These are phyloP conservation scores for Penicillium hesseltinei DNA, from an alignment of 2,329 filamentous ascomycete species.

Conservation along the genomic window DNA sequence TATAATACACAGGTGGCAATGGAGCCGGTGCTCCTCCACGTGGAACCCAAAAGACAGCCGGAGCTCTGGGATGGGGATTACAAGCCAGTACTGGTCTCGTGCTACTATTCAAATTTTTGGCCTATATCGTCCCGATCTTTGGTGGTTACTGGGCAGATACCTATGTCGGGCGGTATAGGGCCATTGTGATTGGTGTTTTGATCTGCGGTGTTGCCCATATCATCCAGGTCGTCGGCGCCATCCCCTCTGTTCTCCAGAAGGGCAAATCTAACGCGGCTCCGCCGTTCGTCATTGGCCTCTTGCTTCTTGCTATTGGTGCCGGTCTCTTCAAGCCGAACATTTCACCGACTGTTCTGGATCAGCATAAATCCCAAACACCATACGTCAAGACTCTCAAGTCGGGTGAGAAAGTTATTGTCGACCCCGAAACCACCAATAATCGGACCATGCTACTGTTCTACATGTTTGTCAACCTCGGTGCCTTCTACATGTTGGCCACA, in stretches of 20 bases:
- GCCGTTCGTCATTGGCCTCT: constrained; percentile 42
- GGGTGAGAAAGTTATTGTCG: constrained; percentile 49
- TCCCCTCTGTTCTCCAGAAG: constrained; percentile 43
- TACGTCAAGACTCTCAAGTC: constrained; percentile 45
- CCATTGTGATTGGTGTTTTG: constrained; percentile 40
- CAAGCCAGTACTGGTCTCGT: constrained; percentile 52
- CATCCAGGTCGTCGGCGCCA: constrained; percentile 32
- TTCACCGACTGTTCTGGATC: background rate
- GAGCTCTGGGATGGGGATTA: constrained; percentile 59
- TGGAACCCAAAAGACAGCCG: constrained; percentile 47
- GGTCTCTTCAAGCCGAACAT: constrained; percentile 39
- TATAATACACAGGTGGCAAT: constrained; percentile 13
- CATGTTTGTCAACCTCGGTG: constrained; percentile 33
- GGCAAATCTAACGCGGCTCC: constrained; percentile 33
- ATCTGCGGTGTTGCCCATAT: constrained; percentile 30
- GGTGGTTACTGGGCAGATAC: constrained; percentile 31
- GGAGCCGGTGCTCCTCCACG: constrained; percentile 31
- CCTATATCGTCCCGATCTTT: constrained; percentile 58
- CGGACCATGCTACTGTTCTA: constrained; percentile 40
- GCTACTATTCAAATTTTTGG: constrained; percentile 53
- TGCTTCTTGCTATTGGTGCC: constrained; percentile 41
- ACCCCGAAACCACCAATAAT: constrained; percentile 47
- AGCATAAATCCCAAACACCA: constrained; percentile 20
- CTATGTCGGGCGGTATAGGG: constrained; percentile 22
- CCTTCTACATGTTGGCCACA: constrained; percentile 38